Evolutionary conservation across 371 early-diverging fungal species (phyloP).

Genomic region (Rhizopus delemar): DNA sequence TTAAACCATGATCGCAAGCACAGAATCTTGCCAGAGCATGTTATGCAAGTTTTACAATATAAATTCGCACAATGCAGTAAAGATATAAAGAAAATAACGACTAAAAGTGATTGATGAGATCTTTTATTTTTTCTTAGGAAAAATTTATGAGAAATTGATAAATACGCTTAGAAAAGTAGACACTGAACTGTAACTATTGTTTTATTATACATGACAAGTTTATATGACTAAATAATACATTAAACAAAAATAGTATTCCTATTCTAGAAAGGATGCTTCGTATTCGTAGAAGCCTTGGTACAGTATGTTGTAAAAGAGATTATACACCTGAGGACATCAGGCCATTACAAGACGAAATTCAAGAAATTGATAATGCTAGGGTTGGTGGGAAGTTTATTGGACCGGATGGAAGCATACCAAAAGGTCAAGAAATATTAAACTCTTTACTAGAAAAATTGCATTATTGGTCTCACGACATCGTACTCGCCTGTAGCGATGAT

Average conservation of each 20-base stretch:
- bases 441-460: constrained; percentile 76
- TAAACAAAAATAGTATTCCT: constrained; percentile 48
- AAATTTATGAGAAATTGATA: constrained; percentile 33
- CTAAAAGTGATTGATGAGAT: background rate
- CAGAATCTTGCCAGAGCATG: constrained; percentile 25
- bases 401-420: constrained; percentile 53
- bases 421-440: constrained; percentile 56
- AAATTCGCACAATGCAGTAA: constrained; percentile 49
- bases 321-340: constrained; percentile 45
- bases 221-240: background rate
- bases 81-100: background rate
- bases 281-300: constrained; percentile 63
- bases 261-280: constrained; percentile 64
- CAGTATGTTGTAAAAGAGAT: constrained; percentile 44
- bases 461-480: constrained; percentile 73
- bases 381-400: constrained; percentile 73
- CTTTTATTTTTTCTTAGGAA: constrained; percentile 22
- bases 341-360: constrained; percentile 65
- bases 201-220: background rate
- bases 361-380: constrained; percentile 66
- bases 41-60: constrained; percentile 38
- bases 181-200: constrained; percentile 41
- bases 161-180: constrained; percentile 44
- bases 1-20: constrained; percentile 33
- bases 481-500: constrained; percentile 61